phyloP scores from a whole-genome alignment of 305 asterid genomes.

The Petunia hybrid region DNA sequence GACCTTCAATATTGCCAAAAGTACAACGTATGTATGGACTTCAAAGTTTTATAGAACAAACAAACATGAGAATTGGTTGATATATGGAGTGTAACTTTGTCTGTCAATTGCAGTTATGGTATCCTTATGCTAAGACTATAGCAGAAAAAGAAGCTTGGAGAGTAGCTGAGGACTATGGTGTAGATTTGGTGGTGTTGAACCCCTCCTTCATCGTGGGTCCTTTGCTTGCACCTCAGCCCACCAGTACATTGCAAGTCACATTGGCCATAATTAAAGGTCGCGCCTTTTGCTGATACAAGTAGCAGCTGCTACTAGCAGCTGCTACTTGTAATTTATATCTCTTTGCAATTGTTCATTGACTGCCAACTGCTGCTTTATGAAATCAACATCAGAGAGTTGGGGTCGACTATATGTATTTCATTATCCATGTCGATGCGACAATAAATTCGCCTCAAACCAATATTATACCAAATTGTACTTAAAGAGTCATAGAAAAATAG shows the following conservation, averaged over 20 bases:
- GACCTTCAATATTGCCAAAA: conserved; percentile 74
- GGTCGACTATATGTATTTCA: not conserved
- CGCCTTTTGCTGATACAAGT: not conserved
- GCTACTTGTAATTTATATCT: not conserved
- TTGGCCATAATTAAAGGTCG: conserved; percentile 70
- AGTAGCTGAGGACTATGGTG: conserved; percentile 63
- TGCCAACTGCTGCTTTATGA: not conserved
- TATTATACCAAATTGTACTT: not conserved
- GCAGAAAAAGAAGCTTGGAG: conserved; percentile 90
- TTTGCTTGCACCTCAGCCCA: conserved; percentile 84
- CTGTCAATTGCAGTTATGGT: conserved; percentile 74
- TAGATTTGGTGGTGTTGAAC: conserved; percentile 83
- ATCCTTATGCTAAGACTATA: conserved; percentile 83
- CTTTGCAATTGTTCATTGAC: not conserved
- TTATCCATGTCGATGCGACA: not conserved
- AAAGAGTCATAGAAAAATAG: not conserved
- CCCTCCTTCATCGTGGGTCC: conserved; percentile 95
- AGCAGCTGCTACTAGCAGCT: not conserved
- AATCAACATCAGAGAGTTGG: not conserved
- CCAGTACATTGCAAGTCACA: conserved; percentile 73
- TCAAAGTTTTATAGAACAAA: not conserved
- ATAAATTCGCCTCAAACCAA: not conserved
- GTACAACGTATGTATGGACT: conserved; percentile 58
- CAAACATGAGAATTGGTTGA: not conserved
- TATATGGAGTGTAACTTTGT: not conserved